phyloP scores from a whole-genome alignment of 805 yeast genomes.

The Ogataea henricii region DNA sequence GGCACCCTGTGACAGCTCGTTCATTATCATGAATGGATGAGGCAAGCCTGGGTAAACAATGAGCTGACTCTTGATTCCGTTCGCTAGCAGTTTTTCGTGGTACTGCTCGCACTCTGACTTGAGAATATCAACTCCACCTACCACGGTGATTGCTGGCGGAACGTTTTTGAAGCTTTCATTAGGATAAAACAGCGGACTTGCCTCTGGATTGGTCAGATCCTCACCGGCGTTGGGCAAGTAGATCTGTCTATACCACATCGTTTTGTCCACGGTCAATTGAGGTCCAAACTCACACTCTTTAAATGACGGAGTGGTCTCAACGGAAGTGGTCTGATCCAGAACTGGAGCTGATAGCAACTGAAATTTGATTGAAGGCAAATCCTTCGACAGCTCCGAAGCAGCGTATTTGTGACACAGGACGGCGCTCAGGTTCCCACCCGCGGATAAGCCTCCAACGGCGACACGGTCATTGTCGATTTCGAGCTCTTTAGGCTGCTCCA shows the following conservation, averaged over 20 bases:
- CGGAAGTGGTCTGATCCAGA: constrained; percentile 43
- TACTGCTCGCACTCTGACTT: constrained; percentile 47
- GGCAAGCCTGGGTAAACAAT: constrained; percentile 45
- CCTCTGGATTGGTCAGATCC: constrained; percentile 34
- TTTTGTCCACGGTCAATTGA: constrained; percentile 46
- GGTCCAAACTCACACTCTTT: constrained; percentile 41
- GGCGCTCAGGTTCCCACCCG: constrained; percentile 44
- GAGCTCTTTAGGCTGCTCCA: constrained; percentile 30
- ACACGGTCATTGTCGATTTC: constrained; percentile 37
- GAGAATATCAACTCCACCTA: constrained; percentile 47
- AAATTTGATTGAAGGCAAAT: constrained; percentile 38
- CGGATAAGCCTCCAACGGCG: constrained; percentile 49
- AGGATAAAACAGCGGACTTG: constrained; percentile 45
- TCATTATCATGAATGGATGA: constrained; percentile 25
- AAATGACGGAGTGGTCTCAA: constrained; percentile 40
- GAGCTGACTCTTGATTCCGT: constrained; percentile 40
- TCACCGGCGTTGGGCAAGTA: constrained; percentile 45
- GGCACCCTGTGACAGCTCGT: constrained; percentile 18
- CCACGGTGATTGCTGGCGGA: constrained; percentile 45
- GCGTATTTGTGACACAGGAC: constrained; percentile 37
- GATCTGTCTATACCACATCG: constrained; percentile 46
- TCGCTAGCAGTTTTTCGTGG: constrained; percentile 37
- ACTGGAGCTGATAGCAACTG: constrained; percentile 49
- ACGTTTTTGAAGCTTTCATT: constrained; percentile 40
- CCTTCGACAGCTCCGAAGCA: constrained; percentile 22